Base-by-base conservation (phyloP, 257 asterid species). In the Coffea canephora region DNA sequence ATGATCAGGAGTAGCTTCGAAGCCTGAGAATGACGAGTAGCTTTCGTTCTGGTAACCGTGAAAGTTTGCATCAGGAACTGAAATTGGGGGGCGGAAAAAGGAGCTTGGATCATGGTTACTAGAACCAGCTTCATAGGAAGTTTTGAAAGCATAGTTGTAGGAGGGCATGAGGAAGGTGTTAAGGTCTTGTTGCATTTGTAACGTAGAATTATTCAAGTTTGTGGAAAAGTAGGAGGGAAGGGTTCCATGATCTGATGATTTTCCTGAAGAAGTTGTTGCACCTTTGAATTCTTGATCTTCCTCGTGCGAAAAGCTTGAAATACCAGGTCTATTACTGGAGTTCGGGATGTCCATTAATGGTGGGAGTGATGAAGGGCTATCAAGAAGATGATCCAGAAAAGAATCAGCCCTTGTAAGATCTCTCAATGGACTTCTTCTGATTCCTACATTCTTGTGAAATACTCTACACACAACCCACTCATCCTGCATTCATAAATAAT, bases 401-500 rank as follows among this genome's bases (percentile, higher is more conserved):
- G 91, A 89, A 59, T 89, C 93, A 50, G 71, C 54, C 84, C 92
- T 84, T 55, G 85, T 64, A 14, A 84, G 70, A 4, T 90, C 93
- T 11, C 74, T 55, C 1, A 80, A 82, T 25, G 89, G 89, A 78
- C 78, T 73, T 82, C 84, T 87, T 79, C 79, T 80, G 11, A 85
- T 66, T 41, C 81, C 91, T 8, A 73, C 68, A 77, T 76, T 89
- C 90, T 93, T 93, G 90, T 91, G 90, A 78, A 89, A 88, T 19
- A 93, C 89, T 72, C 85, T 85, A 45, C 91, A 86, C 9, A 93
- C 94, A 54, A 93, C 98, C 88, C 94, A 92, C 81, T 92, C 96
- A 82, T 90, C 96, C 98, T 90, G 87, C 84, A 50, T 77, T 65
- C 67, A 66, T 68, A 74, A 50, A 76, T 65, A 71, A 66, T 68